Evolutionary conservation across 2,329 filamentous ascomycete species (phyloP), one percentile per base, ranked within the genome.

Genomic region (Trichoderma sp.): DNA sequence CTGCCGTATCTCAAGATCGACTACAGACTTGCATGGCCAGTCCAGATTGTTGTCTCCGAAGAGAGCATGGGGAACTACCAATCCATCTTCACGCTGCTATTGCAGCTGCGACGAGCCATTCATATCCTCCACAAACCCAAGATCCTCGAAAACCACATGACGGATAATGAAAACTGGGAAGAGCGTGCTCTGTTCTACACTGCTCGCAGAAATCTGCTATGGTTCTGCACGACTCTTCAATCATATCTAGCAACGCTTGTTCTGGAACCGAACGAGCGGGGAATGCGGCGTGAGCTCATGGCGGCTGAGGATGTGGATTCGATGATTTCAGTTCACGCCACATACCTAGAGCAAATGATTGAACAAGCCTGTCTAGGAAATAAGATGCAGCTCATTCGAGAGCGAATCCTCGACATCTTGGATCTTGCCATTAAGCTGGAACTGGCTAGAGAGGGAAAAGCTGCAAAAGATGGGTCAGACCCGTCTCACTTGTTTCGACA

Each of bases 181-280:
- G 87, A 88, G 68, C 85, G 85, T 16, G 85, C 86, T 0, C 78
- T 86, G 3, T 92, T 89, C 80, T 91, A 90, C 81, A 85, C 87
- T 18, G 85, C 96, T 9, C 91, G 94, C 50, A 90, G 91, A 35
- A 91, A 89, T 67, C 87, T 97, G 4, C 85, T 95, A 12, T 96
- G 94, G 93, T 96, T 97, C 83, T 90, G 90, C 78, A 93, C 92
- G 77, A 91, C 89, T 0, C 80, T 98, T 1, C 92, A 94, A 79
- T 91, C 92, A 9, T 97, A 98, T 81, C 85, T 97, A 5, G 92
- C 91, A 4, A 92, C 91, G 18, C 88, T 95, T 2, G 93, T 95
- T 1, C 87, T 97, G 1, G 89, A 88, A 0, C 89, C 91, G 0
- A 87, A 91, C 27, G 89, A 88, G 2, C 80, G 83, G 2, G 85